Evolutionary conservation across 192 early-diverging fungal genomes (phyloP).

Genomic region (Coemansia interrupta): DNA sequence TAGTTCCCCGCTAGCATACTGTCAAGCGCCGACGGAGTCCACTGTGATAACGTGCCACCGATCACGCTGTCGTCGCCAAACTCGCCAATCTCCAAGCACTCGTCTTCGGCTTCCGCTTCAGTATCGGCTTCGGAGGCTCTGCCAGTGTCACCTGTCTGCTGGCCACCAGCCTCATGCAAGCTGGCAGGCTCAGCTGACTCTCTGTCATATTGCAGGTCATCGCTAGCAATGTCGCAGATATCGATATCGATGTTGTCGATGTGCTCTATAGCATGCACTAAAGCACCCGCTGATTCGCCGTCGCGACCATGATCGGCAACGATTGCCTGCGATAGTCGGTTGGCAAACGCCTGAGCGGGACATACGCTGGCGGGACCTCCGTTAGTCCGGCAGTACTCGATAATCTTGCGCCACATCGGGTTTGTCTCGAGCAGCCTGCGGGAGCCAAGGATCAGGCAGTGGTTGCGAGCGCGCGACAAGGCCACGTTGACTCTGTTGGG

Average conservation of each 20-base stretch:
- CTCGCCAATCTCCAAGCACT: conserved; percentile 1
- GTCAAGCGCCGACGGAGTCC: conserved; percentile 23
- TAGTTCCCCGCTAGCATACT: background rate
- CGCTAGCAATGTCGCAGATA: background rate
- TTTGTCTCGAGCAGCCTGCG: conserved; percentile 38
- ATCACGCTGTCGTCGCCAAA: conserved; percentile 34
- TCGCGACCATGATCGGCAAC: background rate
- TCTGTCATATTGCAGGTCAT: too few species aligned
- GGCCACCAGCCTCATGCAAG: background rate
- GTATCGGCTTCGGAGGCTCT: background rate
- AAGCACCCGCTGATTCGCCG: background rate
- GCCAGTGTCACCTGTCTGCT: too few species aligned
- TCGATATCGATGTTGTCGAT: background rate
- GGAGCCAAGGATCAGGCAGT: conserved; percentile 36
- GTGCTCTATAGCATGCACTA: background rate
- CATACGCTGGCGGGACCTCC: conserved; percentile 8
- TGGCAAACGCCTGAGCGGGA: conserved; percentile 35
- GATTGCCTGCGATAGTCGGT: conserved; percentile 17
- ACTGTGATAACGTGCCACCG: conserved; percentile 40
- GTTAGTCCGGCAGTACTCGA: conserved; percentile 28
- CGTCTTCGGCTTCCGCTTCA: background rate
- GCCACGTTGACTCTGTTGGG: conserved; percentile 56
- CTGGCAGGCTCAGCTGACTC: too few species aligned
- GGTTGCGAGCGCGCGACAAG: conserved; percentile 51
- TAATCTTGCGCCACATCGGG: conserved; percentile 42